Evolutionary conservation across 179 eudicot species (phyloP).

Genomic region (Monotropa hypopitys): DNA sequence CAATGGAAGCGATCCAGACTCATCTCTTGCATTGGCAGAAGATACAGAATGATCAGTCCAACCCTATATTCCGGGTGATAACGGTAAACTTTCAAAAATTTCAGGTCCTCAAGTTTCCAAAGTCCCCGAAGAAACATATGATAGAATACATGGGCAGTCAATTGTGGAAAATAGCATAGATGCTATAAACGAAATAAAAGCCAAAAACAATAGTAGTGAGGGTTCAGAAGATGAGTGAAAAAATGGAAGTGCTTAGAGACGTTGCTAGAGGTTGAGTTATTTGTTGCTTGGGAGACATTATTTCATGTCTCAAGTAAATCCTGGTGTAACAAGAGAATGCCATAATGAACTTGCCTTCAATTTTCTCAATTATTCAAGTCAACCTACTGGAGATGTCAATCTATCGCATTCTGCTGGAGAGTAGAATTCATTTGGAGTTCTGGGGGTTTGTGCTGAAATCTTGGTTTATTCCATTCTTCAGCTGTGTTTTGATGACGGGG

Average conservation of each 20-base stretch:
- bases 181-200: background rate
- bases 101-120: slow-evolving; percentile 12
- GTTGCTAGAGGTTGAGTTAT: background rate
- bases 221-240: slow-evolving; percentile 5
- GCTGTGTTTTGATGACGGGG: no score
- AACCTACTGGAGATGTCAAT: background rate
- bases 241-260: slow-evolving; percentile 6
- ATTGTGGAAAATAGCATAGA: slow-evolving; percentile 7
- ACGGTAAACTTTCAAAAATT: slow-evolving; percentile 2
- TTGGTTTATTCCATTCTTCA: background rate
- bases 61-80: slow-evolving; percentile 3
- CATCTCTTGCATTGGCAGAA: slow-evolving; percentile 1
- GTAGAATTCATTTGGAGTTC: background rate
- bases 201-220: slow-evolving; percentile 7
- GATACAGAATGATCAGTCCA: slow-evolving; percentile 14
- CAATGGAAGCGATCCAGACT: background rate
- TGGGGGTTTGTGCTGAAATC: background rate
- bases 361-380: background rate
- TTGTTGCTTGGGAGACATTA: background rate
- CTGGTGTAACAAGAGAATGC: background rate
- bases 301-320: background rate
- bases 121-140: slow-evolving; percentile 8
- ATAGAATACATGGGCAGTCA: background rate
- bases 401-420: background rate
- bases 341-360: background rate